Percentiles rank a stretch among this genome's conserved stretches.
Evolutionary conservation across 352 stramenopile genomes (phyloP).

Genomic region (Globisporangium cylindrosporum): DNA sequence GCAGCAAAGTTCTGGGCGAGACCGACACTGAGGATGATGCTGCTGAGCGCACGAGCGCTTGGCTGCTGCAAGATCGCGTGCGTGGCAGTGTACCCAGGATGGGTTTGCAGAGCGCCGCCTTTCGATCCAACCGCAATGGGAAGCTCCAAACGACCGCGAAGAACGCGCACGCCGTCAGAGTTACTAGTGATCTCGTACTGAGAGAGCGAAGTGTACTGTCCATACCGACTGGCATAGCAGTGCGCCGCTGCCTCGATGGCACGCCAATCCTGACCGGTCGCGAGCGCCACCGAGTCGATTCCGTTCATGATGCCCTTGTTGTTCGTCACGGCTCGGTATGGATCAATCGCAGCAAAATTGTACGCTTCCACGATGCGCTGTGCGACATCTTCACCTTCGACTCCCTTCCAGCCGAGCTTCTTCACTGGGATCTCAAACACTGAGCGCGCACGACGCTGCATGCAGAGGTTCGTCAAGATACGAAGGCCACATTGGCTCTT

Average conservation of each 20-base stretch:
- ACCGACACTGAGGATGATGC: slow-evolving; percentile 77
- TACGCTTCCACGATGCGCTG: slow-evolving; percentile 78
- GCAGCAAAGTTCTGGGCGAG: slow-evolving; percentile 87
- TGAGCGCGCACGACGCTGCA: slow-evolving; percentile 68
- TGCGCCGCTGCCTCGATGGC: slow-evolving; percentile 82
- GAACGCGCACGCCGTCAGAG: slow-evolving; percentile 37
- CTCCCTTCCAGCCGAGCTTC: slow-evolving; percentile 80
- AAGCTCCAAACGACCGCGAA: slow-evolving; percentile 74
- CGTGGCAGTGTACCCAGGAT: slow-evolving; percentile 75
- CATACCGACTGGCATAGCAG: slow-evolving; percentile 76
- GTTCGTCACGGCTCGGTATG: slow-evolving; percentile 83
- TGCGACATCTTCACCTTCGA: slow-evolving; percentile 70
- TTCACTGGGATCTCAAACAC: slow-evolving; percentile 70
- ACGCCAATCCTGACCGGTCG: slow-evolving; percentile 83
- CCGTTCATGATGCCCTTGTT: slow-evolving; percentile 92
- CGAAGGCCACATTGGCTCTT: slow-evolving; percentile 66
- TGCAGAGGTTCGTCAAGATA: slow-evolving; percentile 89
- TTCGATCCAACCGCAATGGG: slow-evolving; percentile 82
- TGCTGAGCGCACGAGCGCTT: slow-evolving; percentile 52
- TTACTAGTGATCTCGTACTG: slow-evolving; percentile 54
- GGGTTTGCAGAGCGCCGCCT: slow-evolving; percentile 75
- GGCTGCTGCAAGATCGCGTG: slow-evolving; percentile 77
- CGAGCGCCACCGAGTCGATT: slow-evolving; percentile 75
- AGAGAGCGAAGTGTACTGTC: slow-evolving; percentile 79
- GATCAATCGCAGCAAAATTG: slow-evolving; percentile 82